Evolutionary conservation across 2,329 filamentous ascomycete species (phyloP).

Genomic region (Mariannaea elegans): DNA sequence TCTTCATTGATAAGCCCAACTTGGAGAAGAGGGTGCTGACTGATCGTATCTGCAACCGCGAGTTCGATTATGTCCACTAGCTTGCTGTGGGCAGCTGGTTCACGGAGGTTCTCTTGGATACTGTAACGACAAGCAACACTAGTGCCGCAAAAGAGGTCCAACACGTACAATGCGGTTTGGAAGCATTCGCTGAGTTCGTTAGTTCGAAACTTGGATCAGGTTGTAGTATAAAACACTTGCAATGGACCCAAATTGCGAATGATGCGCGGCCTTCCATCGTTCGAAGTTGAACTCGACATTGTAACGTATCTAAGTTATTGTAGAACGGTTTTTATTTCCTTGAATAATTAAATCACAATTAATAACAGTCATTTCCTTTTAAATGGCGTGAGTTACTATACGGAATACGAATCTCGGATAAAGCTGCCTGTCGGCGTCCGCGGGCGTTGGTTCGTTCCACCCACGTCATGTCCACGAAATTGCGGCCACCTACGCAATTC

Average conservation of each 20-base stretch:
- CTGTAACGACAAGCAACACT: conserved; percentile 7
- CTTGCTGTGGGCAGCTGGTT: not conserved
- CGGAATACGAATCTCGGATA: not conserved
- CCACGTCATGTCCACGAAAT: not conserved
- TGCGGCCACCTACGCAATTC: no score
- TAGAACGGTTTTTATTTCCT: no score
- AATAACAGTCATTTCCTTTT: no score
- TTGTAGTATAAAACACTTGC: not conserved
- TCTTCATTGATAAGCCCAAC: conserved; percentile 9
- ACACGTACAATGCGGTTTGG: conserved; percentile 4
- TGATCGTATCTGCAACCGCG: conserved; percentile 13
- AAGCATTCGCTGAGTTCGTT: conserved; percentile 4
- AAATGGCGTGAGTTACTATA: no score
- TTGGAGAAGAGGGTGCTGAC: conserved; percentile 20
- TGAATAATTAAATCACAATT: not conserved
- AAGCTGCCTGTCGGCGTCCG: not conserved
- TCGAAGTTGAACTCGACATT: not conserved
- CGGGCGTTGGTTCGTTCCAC: not conserved
- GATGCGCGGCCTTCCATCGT: conserved; percentile 4
- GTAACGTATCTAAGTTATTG: not conserved
- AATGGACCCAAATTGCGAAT: conserved; percentile 12
- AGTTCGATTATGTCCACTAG: conserved; percentile 5
- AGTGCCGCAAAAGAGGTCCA: conserved; percentile 13
- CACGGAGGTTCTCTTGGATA: conserved; percentile 3
- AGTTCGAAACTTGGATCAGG: not conserved